Evolutionary conservation across 352 stramenopile species (phyloP).

Genomic region (Phytopythium helicoides): DNA sequence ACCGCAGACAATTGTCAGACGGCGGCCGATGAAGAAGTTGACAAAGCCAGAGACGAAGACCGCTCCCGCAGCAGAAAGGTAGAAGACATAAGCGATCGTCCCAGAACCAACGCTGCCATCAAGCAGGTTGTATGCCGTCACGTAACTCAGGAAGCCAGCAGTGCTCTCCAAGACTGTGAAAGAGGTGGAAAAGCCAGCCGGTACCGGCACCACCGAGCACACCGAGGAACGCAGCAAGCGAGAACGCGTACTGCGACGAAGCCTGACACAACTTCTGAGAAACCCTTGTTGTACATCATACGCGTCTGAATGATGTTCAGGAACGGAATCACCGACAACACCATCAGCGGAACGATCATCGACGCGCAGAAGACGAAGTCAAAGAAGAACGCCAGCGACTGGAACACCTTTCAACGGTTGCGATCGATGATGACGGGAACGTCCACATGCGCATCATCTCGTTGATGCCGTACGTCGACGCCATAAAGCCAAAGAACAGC

Average conservation of each 20-base stretch:
- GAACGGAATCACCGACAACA: constrained; percentile 84
- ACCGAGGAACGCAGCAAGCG: constrained; percentile 74
- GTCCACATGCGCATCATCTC: constrained; percentile 86
- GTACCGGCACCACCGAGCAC: constrained; percentile 63
- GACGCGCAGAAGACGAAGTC: constrained; percentile 77
- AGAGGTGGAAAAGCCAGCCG: constrained; percentile 80
- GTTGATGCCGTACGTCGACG: constrained; percentile 74
- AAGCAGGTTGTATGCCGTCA: constrained; percentile 71
- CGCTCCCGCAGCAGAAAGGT: constrained; percentile 47
- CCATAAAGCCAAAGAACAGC: constrained; percentile 83
- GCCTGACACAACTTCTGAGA: constrained; percentile 83
- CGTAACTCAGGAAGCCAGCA: constrained; percentile 75
- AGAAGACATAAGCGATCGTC: constrained; percentile 69
- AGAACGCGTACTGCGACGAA: constrained; percentile 86
- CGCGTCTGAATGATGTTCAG: constrained; percentile 86
- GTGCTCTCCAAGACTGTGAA: constrained; percentile 71
- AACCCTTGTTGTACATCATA: constrained; percentile 92
- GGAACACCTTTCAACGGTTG: constrained; percentile 63
- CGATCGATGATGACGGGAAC: constrained; percentile 66
- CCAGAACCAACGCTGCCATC: constrained; percentile 58
- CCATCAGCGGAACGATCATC: constrained; percentile 73
- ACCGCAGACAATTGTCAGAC: constrained; percentile 68
- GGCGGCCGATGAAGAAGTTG: constrained; percentile 74
- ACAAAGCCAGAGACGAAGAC: constrained; percentile 48
- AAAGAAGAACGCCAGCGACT: constrained; percentile 83